Evolutionary conservation across 352 stramenopile species (phyloP).

Genomic region (Phytopythium helicoides): DNA sequence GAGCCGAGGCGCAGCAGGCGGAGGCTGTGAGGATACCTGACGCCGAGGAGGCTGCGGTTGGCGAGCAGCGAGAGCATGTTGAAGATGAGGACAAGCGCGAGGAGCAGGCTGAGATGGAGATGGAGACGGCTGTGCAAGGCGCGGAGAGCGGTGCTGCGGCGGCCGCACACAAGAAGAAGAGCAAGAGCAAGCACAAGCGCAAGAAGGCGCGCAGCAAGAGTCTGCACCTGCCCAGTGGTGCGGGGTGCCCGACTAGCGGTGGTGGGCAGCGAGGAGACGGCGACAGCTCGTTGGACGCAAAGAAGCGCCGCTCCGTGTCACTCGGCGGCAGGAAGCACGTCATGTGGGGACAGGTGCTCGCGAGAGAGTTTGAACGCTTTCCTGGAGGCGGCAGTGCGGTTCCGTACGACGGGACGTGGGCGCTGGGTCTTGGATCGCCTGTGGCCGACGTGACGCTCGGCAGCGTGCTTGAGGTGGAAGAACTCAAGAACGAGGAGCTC

Average conservation of each 20-base stretch:
- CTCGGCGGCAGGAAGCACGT: constrained; percentile 66
- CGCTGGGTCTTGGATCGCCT: constrained; percentile 61
- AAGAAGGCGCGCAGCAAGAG: constrained; percentile 72
- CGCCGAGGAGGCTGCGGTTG: neutral
- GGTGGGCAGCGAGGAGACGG: neutral
- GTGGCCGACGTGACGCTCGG: constrained; percentile 66
- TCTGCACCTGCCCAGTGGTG: constrained; percentile 33
- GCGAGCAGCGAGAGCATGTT: neutral
- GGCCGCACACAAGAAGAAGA: constrained; percentile 49
- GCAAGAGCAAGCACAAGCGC: constrained; percentile 72
- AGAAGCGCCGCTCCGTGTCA: constrained; percentile 57
- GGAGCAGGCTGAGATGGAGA: neutral
- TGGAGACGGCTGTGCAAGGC: constrained; percentile 14
- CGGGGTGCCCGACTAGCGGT: neutral
- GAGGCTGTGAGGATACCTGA: constrained; percentile 1
- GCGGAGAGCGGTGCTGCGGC: neutral
- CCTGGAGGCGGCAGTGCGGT: constrained; percentile 70
- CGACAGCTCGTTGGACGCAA: constrained; percentile 18
- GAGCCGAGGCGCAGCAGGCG: neutral
- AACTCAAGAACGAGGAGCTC: constrained; percentile 45
- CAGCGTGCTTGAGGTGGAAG: constrained; percentile 66
- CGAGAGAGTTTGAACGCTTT: constrained; percentile 77
- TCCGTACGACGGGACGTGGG: constrained; percentile 82
- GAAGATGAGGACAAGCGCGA: constrained; percentile 4
- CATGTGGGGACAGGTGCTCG: constrained; percentile 70